A percentile compares a stretch with the other conserved stretches of the same genome.
Evolutionary conservation across 192 early-diverging fungal genomes (phyloP).

Genomic region (Coemansia sp.): DNA sequence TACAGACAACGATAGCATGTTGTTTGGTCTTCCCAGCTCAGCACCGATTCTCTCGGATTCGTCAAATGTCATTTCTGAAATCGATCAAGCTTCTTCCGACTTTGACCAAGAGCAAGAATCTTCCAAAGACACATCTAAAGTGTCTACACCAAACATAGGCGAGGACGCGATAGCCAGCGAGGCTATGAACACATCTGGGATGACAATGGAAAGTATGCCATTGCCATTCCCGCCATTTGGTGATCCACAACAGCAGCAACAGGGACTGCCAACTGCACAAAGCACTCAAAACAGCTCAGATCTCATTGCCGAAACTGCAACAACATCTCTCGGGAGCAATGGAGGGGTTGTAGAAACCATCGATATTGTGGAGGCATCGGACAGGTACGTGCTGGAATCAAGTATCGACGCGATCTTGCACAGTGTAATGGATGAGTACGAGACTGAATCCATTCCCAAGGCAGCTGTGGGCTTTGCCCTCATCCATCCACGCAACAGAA

Average conservation of each 20-base stretch:
- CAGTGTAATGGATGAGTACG: conserved; percentile 48
- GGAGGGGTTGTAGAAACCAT: conserved; percentile 30
- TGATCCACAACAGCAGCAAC: conserved; percentile 26
- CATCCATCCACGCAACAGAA: conserved; percentile 38
- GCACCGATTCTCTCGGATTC: background rate
- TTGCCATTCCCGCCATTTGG: conserved; percentile 47
- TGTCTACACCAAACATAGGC: background rate
- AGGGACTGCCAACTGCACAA: background rate
- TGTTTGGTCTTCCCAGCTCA: background rate
- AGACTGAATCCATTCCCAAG: conserved; percentile 47
- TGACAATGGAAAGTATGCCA: conserved; percentile 35
- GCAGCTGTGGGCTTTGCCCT: conserved; percentile 53
- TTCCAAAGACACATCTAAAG: background rate
- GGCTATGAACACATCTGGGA: conserved; percentile 4
- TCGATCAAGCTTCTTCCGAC: background rate
- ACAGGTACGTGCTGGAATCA: conserved; percentile 44
- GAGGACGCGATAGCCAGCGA: conserved; percentile 11
- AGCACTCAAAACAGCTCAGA: background rate
- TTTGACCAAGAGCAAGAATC: background rate
- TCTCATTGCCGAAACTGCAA: background rate
- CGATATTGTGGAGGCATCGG: conserved; percentile 26
- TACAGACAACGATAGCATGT: background rate
- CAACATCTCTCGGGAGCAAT: background rate
- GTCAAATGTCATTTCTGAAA: background rate
- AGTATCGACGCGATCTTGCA: conserved; percentile 52